phyloP scores from a whole-genome alignment of 2,329 filamentous ascomycete genomes.

The Calonectria leucothoes region DNA sequence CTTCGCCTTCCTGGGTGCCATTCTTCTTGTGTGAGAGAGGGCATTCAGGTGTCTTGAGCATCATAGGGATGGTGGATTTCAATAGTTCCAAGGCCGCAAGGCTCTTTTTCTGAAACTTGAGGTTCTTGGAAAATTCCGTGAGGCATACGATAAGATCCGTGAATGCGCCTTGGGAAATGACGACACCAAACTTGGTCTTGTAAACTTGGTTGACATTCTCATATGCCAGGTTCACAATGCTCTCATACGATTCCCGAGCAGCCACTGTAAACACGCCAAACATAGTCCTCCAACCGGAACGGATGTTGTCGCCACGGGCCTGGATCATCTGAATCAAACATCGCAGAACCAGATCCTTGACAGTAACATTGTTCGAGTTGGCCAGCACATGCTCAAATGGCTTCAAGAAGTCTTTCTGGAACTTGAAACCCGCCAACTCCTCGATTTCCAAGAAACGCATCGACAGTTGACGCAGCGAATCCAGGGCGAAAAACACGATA shows the following conservation, averaged over 20 bases:
- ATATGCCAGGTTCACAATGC: slow-evolving; percentile 95
- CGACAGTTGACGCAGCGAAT: slow-evolving; percentile 93
- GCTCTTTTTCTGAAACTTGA: slow-evolving; percentile 98
- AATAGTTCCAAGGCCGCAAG: slow-evolving; percentile 94
- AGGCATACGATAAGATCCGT: slow-evolving; percentile 96
- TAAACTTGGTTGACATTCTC: slow-evolving; percentile 98
- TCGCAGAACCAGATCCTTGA: slow-evolving; percentile 97
- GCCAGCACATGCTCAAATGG: slow-evolving; percentile 98
- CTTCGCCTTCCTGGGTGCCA: slow-evolving; percentile 56
- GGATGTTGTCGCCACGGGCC: slow-evolving; percentile 94
- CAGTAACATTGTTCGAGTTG: slow-evolving; percentile 89
- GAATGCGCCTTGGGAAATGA: slow-evolving; percentile 96
- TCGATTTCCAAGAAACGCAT: slow-evolving; percentile 99
- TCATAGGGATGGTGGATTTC: slow-evolving; percentile 92
- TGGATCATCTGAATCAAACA: slow-evolving; percentile 99
- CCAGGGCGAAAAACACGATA: slow-evolving; percentile 96
- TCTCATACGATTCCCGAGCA: slow-evolving; percentile 91
- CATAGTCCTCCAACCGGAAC: slow-evolving; percentile 99
- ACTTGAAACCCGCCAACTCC: slow-evolving; percentile 98
- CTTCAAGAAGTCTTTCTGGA: slow-evolving; percentile 99
- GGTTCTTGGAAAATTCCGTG: slow-evolving; percentile 98
- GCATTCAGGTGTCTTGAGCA: slow-evolving; percentile 96
- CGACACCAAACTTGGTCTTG: slow-evolving; percentile 93
- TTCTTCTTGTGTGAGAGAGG: slow-evolving; percentile 77
- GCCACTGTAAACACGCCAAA: slow-evolving; percentile 98